Conservation (phyloP, 2,329 filamentous ascomycete species). For the Beauveria australis region DNA sequence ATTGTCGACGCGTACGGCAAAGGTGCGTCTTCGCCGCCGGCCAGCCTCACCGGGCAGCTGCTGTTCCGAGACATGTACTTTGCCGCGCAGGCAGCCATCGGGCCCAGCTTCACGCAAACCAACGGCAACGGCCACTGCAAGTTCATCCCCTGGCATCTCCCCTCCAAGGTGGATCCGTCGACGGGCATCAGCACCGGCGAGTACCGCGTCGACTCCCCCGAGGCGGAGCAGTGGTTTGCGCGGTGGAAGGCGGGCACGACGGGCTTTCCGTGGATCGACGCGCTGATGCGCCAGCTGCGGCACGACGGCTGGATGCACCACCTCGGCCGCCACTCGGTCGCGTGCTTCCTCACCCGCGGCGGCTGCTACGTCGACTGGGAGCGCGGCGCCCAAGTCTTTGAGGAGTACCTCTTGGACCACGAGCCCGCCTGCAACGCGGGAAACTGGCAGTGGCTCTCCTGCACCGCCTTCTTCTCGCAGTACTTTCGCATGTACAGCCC, state of each 20-base stretch:
- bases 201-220: constrained; percentile 54
- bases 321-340: constrained; percentile 67
- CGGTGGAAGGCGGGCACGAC: constrained; percentile 63
- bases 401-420: constrained; percentile 68
- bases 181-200: constrained; percentile 45
- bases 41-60: constrained; percentile 63
- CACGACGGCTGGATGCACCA: constrained; percentile 75
- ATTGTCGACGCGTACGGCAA: constrained; percentile 49
- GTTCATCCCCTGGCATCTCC: constrained; percentile 75
- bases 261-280: constrained; percentile 75
- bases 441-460: constrained; percentile 73
- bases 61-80: constrained; percentile 82
- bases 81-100: constrained; percentile 62
- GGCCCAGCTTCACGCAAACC: constrained; percentile 55
- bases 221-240: constrained; percentile 57
- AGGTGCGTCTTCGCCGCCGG: constrained; percentile 53
- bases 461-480: constrained; percentile 66
- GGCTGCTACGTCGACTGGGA: constrained; percentile 76
- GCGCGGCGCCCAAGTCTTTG: constrained; percentile 68
- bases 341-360: constrained; percentile 71
- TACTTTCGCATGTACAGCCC: constrained; percentile 66
- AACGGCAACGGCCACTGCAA: constrained; percentile 56
- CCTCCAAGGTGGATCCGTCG: constrained; percentile 43
- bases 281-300: constrained; percentile 66
- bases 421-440: constrained; percentile 65